These are phyloP conservation scores for Blastobotrys buckinghamii DNA, from an alignment of 1,139 yeast genomes.

Conservation along the genomic window DNA sequence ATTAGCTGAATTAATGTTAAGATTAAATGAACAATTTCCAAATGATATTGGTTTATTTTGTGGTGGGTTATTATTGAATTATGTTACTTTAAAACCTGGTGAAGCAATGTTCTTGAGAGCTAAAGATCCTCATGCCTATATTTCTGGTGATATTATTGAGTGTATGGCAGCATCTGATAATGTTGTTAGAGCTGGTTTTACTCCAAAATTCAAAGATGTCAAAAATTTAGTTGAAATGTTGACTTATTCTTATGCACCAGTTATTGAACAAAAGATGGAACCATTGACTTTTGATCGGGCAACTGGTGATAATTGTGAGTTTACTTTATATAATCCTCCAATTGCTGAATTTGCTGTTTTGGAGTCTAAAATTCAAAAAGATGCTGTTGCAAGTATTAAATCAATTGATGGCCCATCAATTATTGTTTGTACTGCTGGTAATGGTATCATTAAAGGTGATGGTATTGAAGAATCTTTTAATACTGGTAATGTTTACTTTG, in stretches of 20 bases:
- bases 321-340: conserved; percentile 85
- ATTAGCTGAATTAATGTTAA: conserved; percentile 64
- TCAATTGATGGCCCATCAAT: conserved; percentile 84
- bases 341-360: conserved; percentile 92
- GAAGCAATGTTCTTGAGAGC: conserved; percentile 97
- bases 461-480: conserved; percentile 37
- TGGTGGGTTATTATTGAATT: conserved; percentile 88
- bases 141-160: conserved; percentile 93
- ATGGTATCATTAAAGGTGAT: conserved; percentile 51
- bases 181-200: conserved; percentile 97
- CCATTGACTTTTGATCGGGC: conserved; percentile 58
- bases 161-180: conserved; percentile 99
- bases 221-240: conserved; percentile 82
- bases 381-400: conserved; percentile 45
- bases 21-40: conserved; percentile 85
- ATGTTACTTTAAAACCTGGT: conserved; percentile 76
- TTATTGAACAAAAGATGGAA: conserved; percentile 87
- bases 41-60: conserved; percentile 92
- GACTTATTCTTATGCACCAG: conserved; percentile 84
- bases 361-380: conserved; percentile 55
- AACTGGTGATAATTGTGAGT: conserved; percentile 43
- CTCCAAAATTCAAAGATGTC: conserved; percentile 97
- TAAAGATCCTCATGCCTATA: conserved; percentile 97
- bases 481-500: conserved; percentile 76
- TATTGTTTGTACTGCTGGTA: conserved; percentile 75